Evolutionary conservation across 331 rosid species (phyloP).

Genomic region (Saraca asoca): DNA sequence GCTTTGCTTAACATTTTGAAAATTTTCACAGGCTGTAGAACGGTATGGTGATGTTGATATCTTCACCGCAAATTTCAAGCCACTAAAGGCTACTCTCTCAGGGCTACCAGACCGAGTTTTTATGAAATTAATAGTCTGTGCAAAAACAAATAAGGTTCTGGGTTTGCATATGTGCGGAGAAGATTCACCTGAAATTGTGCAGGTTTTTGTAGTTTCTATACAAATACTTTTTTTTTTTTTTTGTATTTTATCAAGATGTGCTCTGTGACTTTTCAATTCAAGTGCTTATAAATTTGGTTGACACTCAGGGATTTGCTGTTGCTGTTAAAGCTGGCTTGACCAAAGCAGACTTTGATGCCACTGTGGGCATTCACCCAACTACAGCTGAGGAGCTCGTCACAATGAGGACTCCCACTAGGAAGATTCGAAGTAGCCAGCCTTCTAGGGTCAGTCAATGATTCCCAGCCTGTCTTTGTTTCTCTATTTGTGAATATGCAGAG

Average conservation of each 20-base stretch:
- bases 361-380: conserved; percentile 91
- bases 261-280: conserved; percentile 19
- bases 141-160: conserved; percentile 70
- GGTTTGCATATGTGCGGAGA: conserved; percentile 96
- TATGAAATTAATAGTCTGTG: conserved; percentile 86
- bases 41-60: conserved; percentile 82
- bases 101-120: conserved; percentile 89
- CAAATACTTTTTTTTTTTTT: conserved; percentile 11
- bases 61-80: conserved; percentile 82
- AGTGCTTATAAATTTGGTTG: conserved; percentile 26
- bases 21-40: conserved; percentile 66
- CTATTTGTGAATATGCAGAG: conserved; percentile 18
- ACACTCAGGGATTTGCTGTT: conserved; percentile 86
- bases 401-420: conserved; percentile 84
- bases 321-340: conserved; percentile 93
- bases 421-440: conserved; percentile 55
- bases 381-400: conserved; percentile 96
- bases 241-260: conserved; percentile 21
- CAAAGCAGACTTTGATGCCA: conserved; percentile 86
- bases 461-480: conserved; percentile 17
- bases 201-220: conserved; percentile 55
- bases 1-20: conserved; percentile 18
- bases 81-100: conserved; percentile 90
- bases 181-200: conserved; percentile 90
- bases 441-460: conserved; percentile 58